phyloP scores from a whole-genome alignment of 1,139 yeast genomes.

The Pneumocystis carinii region DNA sequence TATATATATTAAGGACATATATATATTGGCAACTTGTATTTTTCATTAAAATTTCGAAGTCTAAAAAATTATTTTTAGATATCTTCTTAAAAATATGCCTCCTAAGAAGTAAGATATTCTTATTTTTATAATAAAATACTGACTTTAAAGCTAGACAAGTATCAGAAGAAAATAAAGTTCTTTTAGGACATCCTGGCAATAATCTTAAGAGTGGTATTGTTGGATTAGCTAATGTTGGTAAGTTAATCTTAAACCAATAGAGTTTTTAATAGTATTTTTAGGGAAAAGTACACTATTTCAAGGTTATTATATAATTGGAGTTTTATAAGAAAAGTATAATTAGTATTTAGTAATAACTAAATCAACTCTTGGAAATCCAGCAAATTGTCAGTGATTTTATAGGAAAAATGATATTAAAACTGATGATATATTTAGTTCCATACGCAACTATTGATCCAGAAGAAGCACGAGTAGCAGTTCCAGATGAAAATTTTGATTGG shows the following conservation, averaged over 20 bases:
- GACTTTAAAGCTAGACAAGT: slow-evolving; percentile 65
- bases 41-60: neutral
- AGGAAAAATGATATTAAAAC: neutral
- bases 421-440: slow-evolving; percentile 30
- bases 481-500: slow-evolving; percentile 76
- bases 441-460: slow-evolving; percentile 98
- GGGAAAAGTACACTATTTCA: slow-evolving; percentile 77
- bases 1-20: neutral
- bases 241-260: neutral
- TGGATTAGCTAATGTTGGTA: slow-evolving; percentile 59
- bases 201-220: slow-evolving; percentile 85
- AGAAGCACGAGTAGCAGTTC: slow-evolving; percentile 94
- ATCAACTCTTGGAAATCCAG: slow-evolving; percentile 89
- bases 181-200: slow-evolving; percentile 85
- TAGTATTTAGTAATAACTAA: slow-evolving; percentile 34
- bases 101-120: neutral
- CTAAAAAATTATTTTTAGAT: neutral
- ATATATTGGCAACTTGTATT: neutral
- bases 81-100: neutral
- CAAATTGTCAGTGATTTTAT: slow-evolving; percentile 40
- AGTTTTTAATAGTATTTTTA: slow-evolving; percentile 19
- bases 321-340: neutral
- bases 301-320: slow-evolving; percentile 26
- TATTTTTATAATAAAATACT: slow-evolving; percentile 40
- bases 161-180: slow-evolving; percentile 66